Evolutionary conservation across 208 protist genomes (phyloP).

Genomic region (Angomonas deanei): DNA sequence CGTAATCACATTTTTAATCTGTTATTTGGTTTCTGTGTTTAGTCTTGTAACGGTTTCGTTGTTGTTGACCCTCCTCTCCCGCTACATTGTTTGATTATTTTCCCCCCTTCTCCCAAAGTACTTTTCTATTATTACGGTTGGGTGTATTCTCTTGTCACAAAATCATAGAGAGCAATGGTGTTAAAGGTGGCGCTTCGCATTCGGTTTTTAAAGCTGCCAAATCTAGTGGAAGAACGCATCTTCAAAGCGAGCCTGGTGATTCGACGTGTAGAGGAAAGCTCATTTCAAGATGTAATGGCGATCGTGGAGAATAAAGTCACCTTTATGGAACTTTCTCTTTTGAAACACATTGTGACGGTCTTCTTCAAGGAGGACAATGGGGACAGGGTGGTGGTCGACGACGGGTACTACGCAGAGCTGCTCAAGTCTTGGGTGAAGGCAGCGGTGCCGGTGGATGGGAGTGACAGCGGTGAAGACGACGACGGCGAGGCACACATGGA

Average conservation of each 20-base stretch:
- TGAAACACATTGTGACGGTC: constrained; percentile 39
- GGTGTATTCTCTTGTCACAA: too few relatives aligned
- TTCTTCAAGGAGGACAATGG: constrained; percentile 53
- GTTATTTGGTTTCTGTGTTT: too few relatives aligned
- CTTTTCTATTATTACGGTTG: constrained; percentile 1
- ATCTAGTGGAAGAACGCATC: constrained; percentile 48
- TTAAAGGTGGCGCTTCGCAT: constrained; percentile 29
- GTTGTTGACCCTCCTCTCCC: too few relatives aligned
- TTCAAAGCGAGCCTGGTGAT: constrained; percentile 48
- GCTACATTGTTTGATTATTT: constrained; percentile 3
- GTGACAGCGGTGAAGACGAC: constrained; percentile 10
- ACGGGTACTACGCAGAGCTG: constrained; percentile 53
- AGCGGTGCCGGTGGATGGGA: not conserved
- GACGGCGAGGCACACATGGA: constrained; percentile 20
- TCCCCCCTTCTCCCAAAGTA: not conserved
- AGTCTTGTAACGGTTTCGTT: too few relatives aligned
- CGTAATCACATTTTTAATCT: too few relatives aligned
- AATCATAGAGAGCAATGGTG: not conserved
- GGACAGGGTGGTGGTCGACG: constrained; percentile 78
- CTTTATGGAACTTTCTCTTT: constrained; percentile 61
- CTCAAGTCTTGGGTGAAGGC: constrained; percentile 27
- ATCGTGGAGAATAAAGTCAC: constrained; percentile 66
- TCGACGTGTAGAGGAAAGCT: constrained; percentile 38
- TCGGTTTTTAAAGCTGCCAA: constrained; percentile 59
- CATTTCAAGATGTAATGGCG: constrained; percentile 50